Percentiles rank a stretch among this genome's conserved stretches.
These are phyloP conservation scores for Ceratocystis eucalypticola DNA, from an alignment of 2,329 filamentous ascomycete genomes.

Conservation along the genomic window DNA sequence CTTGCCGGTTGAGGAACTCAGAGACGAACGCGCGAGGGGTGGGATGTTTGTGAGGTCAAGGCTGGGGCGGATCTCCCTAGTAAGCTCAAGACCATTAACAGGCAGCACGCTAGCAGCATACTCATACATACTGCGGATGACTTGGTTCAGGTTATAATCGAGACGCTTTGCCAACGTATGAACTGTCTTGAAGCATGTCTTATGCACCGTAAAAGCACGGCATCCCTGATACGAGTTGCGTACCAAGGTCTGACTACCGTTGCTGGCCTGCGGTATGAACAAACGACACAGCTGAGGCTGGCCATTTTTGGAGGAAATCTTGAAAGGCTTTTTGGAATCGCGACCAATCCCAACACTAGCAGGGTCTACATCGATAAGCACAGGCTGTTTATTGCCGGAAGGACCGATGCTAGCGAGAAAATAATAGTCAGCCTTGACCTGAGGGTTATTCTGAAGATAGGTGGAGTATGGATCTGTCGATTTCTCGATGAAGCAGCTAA, in stretches of 20 bases:
- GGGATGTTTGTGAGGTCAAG: not conserved
- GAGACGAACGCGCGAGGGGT: not conserved
- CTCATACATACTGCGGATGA: not conserved
- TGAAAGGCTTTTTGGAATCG: not conserved
- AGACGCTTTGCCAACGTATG: not conserved
- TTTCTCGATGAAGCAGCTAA: not conserved
- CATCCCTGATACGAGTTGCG: not conserved
- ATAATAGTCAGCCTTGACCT: not conserved
- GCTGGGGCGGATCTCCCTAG: not conserved
- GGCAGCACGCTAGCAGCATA: not conserved
- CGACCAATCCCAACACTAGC: not conserved
- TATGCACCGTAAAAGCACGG: not conserved
- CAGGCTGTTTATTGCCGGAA: not conserved
- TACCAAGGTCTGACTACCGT: not conserved
- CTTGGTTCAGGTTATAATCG: not conserved
- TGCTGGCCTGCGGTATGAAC: not conserved
- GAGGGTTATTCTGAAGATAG: not conserved
- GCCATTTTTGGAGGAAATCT: not conserved
- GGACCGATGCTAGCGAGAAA: not conserved
- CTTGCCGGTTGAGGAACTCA: not conserved
- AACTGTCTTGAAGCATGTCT: conserved; percentile 6
- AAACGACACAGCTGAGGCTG: not conserved
- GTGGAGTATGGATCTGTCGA: not conserved
- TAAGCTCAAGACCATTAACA: not conserved
- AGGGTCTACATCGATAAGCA: not conserved